Conservation (phyloP, 2,329 filamentous ascomycete species). For the Elsinoe batatas region DNA sequence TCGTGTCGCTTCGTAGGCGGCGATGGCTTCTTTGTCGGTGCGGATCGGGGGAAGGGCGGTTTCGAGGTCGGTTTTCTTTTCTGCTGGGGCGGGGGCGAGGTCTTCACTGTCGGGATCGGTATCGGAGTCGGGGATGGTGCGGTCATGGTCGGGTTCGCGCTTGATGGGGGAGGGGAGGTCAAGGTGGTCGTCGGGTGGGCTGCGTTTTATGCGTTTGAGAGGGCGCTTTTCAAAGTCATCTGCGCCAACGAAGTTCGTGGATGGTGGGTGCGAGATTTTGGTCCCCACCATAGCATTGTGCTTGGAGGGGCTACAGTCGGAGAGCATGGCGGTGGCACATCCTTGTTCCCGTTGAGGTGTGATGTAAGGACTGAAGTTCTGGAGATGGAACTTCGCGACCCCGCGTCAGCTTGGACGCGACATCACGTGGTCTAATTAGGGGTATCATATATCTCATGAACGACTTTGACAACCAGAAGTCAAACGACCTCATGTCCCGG, state of each 20-base stretch:
- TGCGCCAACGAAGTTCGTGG: slow-evolving; percentile 34
- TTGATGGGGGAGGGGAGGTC: slow-evolving; percentile 16
- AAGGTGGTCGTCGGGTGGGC: slow-evolving; percentile 16
- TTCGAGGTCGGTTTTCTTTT: slow-evolving; percentile 56
- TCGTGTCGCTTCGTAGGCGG: slow-evolving; percentile 65
- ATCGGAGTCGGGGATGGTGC: slow-evolving; percentile 15
- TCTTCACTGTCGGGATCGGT: slow-evolving; percentile 26
- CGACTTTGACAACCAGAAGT: background rate
- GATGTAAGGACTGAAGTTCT: background rate
- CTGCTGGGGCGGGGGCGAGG: slow-evolving; percentile 16
- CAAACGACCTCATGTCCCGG: background rate
- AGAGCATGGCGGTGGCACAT: slow-evolving; percentile 23
- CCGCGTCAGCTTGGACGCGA: slow-evolving; percentile 5
- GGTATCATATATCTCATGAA: background rate
- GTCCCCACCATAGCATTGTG: slow-evolving; percentile 41
- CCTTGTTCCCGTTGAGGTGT: background rate
- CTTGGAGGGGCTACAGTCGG: slow-evolving; percentile 33
- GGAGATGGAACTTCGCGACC: background rate
- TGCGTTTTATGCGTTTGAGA: slow-evolving; percentile 33
- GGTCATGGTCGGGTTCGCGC: slow-evolving; percentile 13
- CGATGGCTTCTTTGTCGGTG: slow-evolving; percentile 61
- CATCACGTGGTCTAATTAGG: slow-evolving; percentile 7
- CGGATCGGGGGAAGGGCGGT: slow-evolving; percentile 58
- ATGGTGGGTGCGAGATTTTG: slow-evolving; percentile 35
- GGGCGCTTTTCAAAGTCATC: slow-evolving; percentile 28